Evolutionary conservation across 768 basidiomycete species (phyloP).

Genomic region (Nevesoporus exiguus): DNA sequence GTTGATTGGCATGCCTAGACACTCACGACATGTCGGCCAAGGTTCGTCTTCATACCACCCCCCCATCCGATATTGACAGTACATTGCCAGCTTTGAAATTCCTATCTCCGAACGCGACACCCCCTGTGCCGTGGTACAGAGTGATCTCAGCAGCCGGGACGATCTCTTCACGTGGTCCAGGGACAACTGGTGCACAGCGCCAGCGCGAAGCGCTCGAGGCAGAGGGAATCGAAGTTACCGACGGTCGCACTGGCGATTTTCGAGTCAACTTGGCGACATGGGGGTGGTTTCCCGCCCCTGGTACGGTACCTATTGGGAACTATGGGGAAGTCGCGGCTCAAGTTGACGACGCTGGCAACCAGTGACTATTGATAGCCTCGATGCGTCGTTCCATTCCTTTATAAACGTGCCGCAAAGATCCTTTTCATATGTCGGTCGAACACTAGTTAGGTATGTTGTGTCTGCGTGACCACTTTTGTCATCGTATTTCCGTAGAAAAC

Average conservation of each 20-base stretch:
- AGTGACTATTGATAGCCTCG: background rate
- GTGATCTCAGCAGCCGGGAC: constrained; percentile 67
- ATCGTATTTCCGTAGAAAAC: background rate
- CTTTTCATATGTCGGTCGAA: background rate
- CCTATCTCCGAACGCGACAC: constrained; percentile 52
- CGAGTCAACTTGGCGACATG: constrained; percentile 53
- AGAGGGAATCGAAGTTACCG: constrained; percentile 77
- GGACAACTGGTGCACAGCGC: constrained; percentile 70
- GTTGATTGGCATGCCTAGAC: constrained; percentile 72
- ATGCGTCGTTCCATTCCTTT: too few relatives aligned
- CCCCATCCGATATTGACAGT: background rate
- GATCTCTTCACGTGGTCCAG: constrained; percentile 82
- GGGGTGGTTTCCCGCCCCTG: constrained; percentile 64
- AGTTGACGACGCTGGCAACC: background rate
- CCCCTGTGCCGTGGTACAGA: constrained; percentile 80
- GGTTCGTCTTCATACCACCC: constrained; percentile 39
- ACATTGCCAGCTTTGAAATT: constrained; percentile 66
- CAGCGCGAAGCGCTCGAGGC: constrained; percentile 75
- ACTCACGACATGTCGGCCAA: constrained; percentile 81
- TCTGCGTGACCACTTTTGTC: too few relatives aligned
- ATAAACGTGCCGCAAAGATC: background rate
- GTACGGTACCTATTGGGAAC: constrained; percentile 21
- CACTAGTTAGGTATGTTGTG: too few relatives aligned
- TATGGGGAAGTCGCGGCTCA: background rate
- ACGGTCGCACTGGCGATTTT: constrained; percentile 52